Conservation (phyloP, 2,329 filamentous ascomycete species). For the Fusarium fujikuroi region DNA sequence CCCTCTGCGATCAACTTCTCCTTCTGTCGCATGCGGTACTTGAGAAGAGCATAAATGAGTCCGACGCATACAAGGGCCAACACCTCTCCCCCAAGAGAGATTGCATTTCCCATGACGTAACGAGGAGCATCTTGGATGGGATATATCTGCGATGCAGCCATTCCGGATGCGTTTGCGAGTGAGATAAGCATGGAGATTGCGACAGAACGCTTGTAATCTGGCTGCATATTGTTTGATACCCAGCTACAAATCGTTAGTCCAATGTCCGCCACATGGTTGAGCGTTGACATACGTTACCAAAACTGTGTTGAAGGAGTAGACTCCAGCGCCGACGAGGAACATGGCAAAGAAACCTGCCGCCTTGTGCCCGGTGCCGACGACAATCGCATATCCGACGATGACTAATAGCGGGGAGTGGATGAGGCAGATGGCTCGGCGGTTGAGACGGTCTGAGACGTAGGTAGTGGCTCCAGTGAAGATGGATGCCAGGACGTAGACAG, state of each 20-base stretch:
- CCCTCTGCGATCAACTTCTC: constrained; percentile 39
- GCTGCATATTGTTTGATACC: constrained; percentile 60
- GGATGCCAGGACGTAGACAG: constrained; percentile 46
- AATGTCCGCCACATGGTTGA: rapidly evolving
- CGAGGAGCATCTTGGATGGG: constrained; percentile 36
- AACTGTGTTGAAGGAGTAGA: constrained; percentile 25
- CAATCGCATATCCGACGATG: constrained; percentile 46
- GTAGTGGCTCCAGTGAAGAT: constrained; percentile 28
- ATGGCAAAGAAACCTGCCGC: constrained; percentile 42
- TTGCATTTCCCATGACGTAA: constrained; percentile 46
- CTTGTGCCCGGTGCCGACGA: constrained; percentile 41
- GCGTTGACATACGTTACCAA: constrained; percentile 26
- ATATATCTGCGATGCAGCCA: constrained; percentile 60
- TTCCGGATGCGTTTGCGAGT: constrained; percentile 59
- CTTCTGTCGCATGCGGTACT: constrained; percentile 45
- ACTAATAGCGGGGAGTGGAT: constrained; percentile 35
- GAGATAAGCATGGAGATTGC: constrained; percentile 59
- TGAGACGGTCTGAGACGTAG: constrained; percentile 40
- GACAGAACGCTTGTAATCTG: constrained; percentile 59
- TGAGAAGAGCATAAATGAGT: constrained; percentile 42
- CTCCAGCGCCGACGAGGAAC: constrained; percentile 37
- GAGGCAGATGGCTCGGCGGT: constrained; percentile 37
- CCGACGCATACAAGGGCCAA: constrained; percentile 43
- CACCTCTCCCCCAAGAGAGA: constrained; percentile 44
- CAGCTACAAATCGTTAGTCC: constrained; percentile 52